Conservation (phyloP, 176 grass and related monocot genomes). For the Hyparrhenia diplandra region DNA sequence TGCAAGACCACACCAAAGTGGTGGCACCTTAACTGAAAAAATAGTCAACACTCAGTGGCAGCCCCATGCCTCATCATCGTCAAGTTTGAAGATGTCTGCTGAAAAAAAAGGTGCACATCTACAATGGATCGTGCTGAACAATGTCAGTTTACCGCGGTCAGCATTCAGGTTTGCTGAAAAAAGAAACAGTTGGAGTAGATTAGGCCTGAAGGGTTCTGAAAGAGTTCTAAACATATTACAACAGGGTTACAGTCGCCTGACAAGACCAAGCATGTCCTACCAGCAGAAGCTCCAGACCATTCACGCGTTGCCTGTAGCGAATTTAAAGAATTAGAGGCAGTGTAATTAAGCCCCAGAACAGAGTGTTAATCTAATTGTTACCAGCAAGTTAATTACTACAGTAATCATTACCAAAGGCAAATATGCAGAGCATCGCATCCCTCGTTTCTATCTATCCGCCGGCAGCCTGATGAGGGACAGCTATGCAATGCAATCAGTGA, state of each 20-base stretch:
- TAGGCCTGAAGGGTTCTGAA: too few relatives aligned
- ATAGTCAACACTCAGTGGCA: not conserved
- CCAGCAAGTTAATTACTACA: not conserved
- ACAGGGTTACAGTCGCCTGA: not conserved
- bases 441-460: not conserved
- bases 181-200: too few relatives aligned
- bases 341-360: not conserved
- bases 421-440: not conserved
- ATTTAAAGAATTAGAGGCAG: not conserved
- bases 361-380: not conserved
- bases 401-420: not conserved
- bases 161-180: too few relatives aligned
- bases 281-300: constrained; percentile 8
- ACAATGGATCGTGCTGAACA: not conserved
- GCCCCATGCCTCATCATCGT: not conserved
- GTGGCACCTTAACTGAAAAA: too few relatives aligned
- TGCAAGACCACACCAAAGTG: too few relatives aligned
- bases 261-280: constrained; percentile 30
- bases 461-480: constrained; percentile 2
- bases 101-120: not conserved
- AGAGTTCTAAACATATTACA: not conserved
- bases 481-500: not conserved
- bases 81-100: not conserved
- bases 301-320: constrained; percentile 7
- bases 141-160: not conserved